Percentiles rank a stretch among this genome's conserved stretches.
Evolutionary conservation across 805 yeast genomes (phyloP).

Genomic region (Priceomyces melissophilus): DNA sequence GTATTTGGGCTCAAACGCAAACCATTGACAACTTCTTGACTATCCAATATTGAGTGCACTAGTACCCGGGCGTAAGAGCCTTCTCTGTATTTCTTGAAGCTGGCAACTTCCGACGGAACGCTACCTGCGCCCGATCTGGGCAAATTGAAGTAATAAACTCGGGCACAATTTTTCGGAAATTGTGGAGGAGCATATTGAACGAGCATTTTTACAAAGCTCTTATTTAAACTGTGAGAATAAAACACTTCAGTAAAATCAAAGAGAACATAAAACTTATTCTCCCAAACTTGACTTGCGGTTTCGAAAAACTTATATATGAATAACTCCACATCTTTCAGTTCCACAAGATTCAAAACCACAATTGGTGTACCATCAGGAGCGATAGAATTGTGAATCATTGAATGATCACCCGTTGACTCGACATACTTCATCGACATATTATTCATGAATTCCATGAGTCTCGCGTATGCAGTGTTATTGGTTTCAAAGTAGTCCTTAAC

Average conservation of each 20-base stretch:
- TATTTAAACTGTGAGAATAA: slow-evolving; percentile 20
- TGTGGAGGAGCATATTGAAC: slow-evolving; percentile 49
- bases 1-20: slow-evolving; percentile 36
- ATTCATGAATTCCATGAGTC: slow-evolving; percentile 70
- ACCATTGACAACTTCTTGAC: slow-evolving; percentile 28
- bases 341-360: slow-evolving; percentile 48
- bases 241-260: slow-evolving; percentile 67
- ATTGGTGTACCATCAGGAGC: slow-evolving; percentile 73
- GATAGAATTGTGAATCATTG: slow-evolving; percentile 59
- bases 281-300: slow-evolving; percentile 68
- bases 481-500: slow-evolving; percentile 35
- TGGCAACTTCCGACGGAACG: slow-evolving; percentile 20
- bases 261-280: slow-evolving; percentile 57
- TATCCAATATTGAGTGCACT: slow-evolving; percentile 33
- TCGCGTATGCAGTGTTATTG: slow-evolving; percentile 46
- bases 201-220: slow-evolving; percentile 31
- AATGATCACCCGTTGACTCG: slow-evolving; percentile 39
- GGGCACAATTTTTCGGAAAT: slow-evolving; percentile 49
- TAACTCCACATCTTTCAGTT: slow-evolving; percentile 41
- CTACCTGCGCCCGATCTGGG: slow-evolving; percentile 28
- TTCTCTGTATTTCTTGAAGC: slow-evolving; percentile 14
- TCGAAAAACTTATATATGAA: slow-evolving; percentile 61
- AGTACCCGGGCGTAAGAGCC: slow-evolving; percentile 18
- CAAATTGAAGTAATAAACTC: slow-evolving; percentile 50
- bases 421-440: slow-evolving; percentile 56